Percentiles rank a stretch among this genome's conserved stretches.
phyloP scores from a whole-genome alignment of 2,329 filamentous ascomycete species.

The Alternaria alternata region DNA sequence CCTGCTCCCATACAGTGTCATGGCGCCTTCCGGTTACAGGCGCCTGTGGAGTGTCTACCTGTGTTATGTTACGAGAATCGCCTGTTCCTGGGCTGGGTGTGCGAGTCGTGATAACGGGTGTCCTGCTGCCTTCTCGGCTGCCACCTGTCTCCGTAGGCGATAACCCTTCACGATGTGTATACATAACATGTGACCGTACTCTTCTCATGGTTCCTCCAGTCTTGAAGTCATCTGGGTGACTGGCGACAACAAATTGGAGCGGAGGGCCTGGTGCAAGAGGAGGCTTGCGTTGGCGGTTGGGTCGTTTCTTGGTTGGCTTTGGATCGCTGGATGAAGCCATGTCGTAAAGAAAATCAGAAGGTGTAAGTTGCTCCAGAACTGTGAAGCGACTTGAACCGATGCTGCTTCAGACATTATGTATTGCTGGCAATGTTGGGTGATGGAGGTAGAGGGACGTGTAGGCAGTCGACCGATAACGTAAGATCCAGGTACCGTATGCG shows the following conservation, averaged over 20 bases:
- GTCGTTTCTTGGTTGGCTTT: constrained; percentile 35
- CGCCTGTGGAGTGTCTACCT: constrained; percentile 20
- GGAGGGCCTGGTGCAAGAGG: constrained; percentile 44
- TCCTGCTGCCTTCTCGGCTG: constrained; percentile 27
- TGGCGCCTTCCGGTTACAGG: constrained; percentile 14
- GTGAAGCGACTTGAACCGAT: not conserved
- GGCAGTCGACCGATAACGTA: constrained; percentile 10
- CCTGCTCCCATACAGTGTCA: constrained; percentile 26
- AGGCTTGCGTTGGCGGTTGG: constrained; percentile 41
- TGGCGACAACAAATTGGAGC: constrained; percentile 46
- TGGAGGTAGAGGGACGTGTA: not conserved
- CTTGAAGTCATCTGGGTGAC: constrained; percentile 46
- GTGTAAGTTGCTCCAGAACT: not conserved
- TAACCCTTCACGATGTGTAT: constrained; percentile 40
- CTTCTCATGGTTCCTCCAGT: constrained; percentile 43
- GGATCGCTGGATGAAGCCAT: constrained; percentile 36
- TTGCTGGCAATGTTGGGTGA: not conserved
- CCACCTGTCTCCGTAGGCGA: constrained; percentile 27
- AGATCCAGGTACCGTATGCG: constrained; percentile 21
- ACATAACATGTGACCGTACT: constrained; percentile 50
- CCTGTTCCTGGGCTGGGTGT: constrained; percentile 34
- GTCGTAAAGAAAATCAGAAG: not conserved
- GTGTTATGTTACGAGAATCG: constrained; percentile 22
- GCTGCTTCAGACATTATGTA: constrained; percentile 11
- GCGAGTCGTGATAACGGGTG: constrained; percentile 17